Percentiles rank a stretch among this genome's conserved stretches.
These are phyloP conservation scores for Canavalia ensiformis DNA, from an alignment of 306 rosid species.

Conservation along the genomic window DNA sequence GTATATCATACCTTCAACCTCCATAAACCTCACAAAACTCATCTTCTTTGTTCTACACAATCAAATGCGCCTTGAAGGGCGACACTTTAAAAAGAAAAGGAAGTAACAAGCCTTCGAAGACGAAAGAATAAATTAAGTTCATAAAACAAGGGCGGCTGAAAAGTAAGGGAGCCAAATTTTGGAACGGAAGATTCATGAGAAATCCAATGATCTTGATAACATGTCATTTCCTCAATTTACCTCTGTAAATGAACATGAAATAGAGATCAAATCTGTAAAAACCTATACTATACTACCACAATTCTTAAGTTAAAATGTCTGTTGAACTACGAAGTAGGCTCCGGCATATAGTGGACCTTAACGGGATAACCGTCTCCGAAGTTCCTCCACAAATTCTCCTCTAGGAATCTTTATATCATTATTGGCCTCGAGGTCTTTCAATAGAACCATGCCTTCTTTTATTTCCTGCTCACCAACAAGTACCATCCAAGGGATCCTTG, in stretches of 20 bases:
- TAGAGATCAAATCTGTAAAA: constrained; percentile 8
- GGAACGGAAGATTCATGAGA: too few species aligned
- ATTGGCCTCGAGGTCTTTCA: constrained; percentile 62
- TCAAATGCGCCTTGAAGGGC: too few species aligned
- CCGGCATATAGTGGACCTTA: constrained; percentile 18
- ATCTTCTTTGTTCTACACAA: too few species aligned
- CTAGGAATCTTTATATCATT: constrained; percentile 59
- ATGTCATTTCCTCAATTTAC: background rate
- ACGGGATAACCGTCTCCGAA: constrained; percentile 58
- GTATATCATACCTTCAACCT: too few species aligned
- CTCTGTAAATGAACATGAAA: background rate
- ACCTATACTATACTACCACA: background rate
- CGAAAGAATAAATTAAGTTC: background rate
- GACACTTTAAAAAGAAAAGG: background rate
- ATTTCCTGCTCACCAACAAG: constrained; percentile 76
- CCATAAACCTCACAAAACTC: too few species aligned
- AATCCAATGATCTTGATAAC: too few species aligned
- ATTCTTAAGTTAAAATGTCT: background rate
- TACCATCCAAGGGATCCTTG: constrained; percentile 89
- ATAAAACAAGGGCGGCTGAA: background rate
- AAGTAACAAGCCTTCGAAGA: background rate
- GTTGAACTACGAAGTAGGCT: background rate
- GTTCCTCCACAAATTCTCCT: constrained; percentile 68
- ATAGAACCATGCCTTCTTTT: constrained; percentile 69
- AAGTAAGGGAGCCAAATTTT: background rate